Conservation (phyloP, 2,329 filamentous ascomycete species). For the Colletotrichum siamense region DNA sequence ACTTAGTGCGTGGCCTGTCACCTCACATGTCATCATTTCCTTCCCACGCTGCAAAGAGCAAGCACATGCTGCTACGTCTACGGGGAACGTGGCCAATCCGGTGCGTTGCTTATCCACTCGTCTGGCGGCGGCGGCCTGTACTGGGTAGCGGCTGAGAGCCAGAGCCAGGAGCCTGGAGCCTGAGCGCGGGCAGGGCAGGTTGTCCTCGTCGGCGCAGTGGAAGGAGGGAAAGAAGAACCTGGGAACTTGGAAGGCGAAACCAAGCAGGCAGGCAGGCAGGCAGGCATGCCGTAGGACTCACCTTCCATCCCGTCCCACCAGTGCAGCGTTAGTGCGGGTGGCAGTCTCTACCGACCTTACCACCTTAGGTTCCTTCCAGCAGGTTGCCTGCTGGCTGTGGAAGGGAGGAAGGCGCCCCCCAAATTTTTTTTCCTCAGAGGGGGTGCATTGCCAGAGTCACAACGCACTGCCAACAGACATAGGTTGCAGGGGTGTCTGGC, state of each 20-base stretch:
- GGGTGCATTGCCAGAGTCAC: background rate
- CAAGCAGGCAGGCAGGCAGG: background rate
- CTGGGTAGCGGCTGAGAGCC: conserved; percentile 6
- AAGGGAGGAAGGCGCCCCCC: conserved; percentile 8
- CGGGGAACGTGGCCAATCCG: conserved; percentile 12
- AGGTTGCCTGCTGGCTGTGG: background rate
- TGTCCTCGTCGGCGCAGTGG: background rate
- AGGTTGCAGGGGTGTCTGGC: conserved; percentile 30
- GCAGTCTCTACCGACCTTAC: background rate
- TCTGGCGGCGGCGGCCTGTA: background rate
- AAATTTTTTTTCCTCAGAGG: conserved; percentile 1
- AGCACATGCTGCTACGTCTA: conserved; percentile 12
- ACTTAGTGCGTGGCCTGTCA: conserved; percentile 14
- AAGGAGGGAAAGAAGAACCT: background rate
- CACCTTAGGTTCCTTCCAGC: background rate
- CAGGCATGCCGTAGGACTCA: background rate
- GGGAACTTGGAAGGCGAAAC: background rate
- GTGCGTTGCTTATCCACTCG: conserved; percentile 12
- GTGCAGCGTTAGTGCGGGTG: background rate
- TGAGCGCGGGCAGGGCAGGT: background rate
- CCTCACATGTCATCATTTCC: conserved; percentile 22
- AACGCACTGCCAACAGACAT: conserved; percentile 4
- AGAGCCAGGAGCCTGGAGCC: conserved; percentile 4
- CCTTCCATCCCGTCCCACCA: background rate
- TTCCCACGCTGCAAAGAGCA: conserved; percentile 8